Evolutionary conservation across 23 red algal species (phyloP), one percentile per base, ranked within the genome.

Genomic region (Porphyridium purpureum): DNA sequence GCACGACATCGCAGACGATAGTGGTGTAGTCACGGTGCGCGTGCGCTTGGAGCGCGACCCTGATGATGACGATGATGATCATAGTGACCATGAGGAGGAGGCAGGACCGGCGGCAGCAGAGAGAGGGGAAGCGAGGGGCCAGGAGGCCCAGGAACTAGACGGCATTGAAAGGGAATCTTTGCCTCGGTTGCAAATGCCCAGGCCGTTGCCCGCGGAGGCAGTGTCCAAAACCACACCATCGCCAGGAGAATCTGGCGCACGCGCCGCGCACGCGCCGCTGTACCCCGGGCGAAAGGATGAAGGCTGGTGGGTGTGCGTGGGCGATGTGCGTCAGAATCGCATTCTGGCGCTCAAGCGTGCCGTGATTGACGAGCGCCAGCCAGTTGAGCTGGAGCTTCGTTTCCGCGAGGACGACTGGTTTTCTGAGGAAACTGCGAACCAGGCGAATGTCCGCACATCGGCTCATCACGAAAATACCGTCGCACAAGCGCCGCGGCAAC

Each of bases 301-400:
- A 66, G 72, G 83, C 15, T 92, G 83, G 83, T 92, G 83, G 83
- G 47, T 92, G 27, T 49, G 79, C 27, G 55, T 92, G 7, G 83
- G 83, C 42, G 63, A 92, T 21, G 31, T 24, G 19, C n/a, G 47
- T 22, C 49, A 33, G 21, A 77, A 73, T 42, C 44, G 64, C 5
- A 33, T 92, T 20, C 44, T 92, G 25, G 70, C 53, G 27, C 47
- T 92, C 27, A 80, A 72, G 36, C 51, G 69, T 26, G 49, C 17
- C 11, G 38, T 44, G 38, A 11, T 44, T 44, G 38, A 17, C 11
- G 38, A 44, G 11, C 11, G 38, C 38, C 11, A 11, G 17, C 11
- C 11, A 17, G 17, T 17, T 11, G 17, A 44, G 38, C 38, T 44
- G 11, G 38, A 44, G 38, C 17, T 44, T 17, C n/a, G n/a, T n/a